phyloP scores from a whole-genome alignment of 495 filamentous ascomycete species.

The Penicillium macrosclerotiorum region DNA sequence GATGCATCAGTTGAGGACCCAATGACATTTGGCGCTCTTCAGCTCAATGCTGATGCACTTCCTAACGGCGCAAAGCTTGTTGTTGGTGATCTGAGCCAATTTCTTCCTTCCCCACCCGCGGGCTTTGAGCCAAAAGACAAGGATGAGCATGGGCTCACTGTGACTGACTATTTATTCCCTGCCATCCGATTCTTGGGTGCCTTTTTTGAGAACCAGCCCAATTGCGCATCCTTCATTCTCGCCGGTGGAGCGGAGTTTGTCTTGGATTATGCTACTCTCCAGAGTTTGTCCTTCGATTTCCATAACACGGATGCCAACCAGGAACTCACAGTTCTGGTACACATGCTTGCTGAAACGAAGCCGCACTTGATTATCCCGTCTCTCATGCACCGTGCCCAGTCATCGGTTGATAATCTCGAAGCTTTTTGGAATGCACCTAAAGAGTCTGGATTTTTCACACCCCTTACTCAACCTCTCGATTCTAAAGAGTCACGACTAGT shows the following conservation, averaged over 20 bases:
- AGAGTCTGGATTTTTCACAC: constrained; percentile 62
- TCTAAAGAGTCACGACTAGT: constrained; percentile 20
- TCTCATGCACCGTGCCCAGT: constrained; percentile 69
- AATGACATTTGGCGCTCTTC: constrained; percentile 30
- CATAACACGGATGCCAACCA: constrained; percentile 61
- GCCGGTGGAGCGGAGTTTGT: constrained; percentile 78
- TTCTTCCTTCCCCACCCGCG: constrained; percentile 26
- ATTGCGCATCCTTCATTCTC: constrained; percentile 74
- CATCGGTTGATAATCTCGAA: constrained; percentile 62
- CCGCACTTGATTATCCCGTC: constrained; percentile 80
- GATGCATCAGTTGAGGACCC: constrained; percentile 29
- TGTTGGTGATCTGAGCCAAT: constrained; percentile 30
- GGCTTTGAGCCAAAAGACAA: constrained; percentile 46
- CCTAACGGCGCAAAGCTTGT: constrained; percentile 39
- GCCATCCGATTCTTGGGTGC: constrained; percentile 71
- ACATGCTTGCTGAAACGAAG: constrained; percentile 77
- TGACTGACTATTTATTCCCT: constrained; percentile 69
- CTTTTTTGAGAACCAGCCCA: constrained; percentile 71
- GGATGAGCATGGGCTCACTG: constrained; percentile 48
- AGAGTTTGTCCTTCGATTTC: constrained; percentile 75
- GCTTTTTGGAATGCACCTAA: constrained; percentile 57
- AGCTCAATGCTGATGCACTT: constrained; percentile 30
- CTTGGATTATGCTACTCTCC: constrained; percentile 77
- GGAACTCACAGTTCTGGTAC: constrained; percentile 68
- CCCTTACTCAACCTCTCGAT: constrained; percentile 46